These are phyloP conservation scores for Hypoxylon sp. DNA, from an alignment of 2,329 filamentous ascomycete species.

Conservation along the genomic window DNA sequence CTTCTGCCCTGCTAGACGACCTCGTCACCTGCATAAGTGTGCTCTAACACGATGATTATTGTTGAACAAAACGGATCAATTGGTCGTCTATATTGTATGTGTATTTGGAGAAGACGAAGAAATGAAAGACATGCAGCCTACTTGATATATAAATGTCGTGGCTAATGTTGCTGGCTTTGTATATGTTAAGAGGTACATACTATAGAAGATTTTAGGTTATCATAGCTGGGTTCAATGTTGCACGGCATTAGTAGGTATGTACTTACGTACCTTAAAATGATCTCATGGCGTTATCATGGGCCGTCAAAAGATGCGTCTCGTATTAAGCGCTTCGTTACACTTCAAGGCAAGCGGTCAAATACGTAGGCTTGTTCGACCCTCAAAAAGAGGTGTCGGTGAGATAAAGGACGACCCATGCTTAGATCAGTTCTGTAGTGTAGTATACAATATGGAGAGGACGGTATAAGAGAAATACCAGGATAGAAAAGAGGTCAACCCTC, in stretches of 20 bases:
- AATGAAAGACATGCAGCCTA: not conserved
- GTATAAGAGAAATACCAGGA: not conserved
- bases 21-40: constrained; percentile 47
- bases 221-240: constrained; percentile 5
- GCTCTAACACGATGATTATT: constrained; percentile 25
- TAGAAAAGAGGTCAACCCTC: constrained; percentile 3
- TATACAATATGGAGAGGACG: not conserved
- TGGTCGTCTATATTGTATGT: constrained; percentile 6
- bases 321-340: constrained; percentile 40
- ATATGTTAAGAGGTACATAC: not conserved
- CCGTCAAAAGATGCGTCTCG: constrained; percentile 19
- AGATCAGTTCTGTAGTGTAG: not conserved
- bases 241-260: not conserved
- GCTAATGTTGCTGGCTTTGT: not conserved
- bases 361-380: not conserved
- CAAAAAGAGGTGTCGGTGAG: not conserved
- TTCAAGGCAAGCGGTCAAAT: constrained; percentile 11
- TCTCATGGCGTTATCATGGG: constrained; percentile 9
- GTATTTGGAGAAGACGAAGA: constrained; percentile 9
- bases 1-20: constrained; percentile 14
- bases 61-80: constrained; percentile 3
- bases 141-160: not conserved
- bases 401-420: not conserved
- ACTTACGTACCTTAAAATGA: not conserved
- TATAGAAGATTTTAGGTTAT: constrained; percentile 1